A percentile compares a stretch with the other conserved stretches of the same genome.
phyloP scores from a whole-genome alignment of 164 flowering plant genomes.

The Liriodendron chinense region DNA sequence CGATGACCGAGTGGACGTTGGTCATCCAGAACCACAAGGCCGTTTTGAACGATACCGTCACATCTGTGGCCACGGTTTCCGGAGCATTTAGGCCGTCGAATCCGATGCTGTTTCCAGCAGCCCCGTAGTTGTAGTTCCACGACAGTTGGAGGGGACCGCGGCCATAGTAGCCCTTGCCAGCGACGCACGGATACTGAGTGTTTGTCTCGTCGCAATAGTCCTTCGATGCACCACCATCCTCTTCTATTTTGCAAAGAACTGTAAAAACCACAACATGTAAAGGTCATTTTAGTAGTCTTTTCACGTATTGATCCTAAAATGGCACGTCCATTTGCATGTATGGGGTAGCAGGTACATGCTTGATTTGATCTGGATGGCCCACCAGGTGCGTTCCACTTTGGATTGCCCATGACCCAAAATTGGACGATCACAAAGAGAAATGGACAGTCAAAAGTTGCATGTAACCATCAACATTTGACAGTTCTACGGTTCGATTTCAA shows the following conservation, averaged over 20 bases:
- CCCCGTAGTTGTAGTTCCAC: slow-evolving; percentile 76
- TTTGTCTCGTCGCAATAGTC: slow-evolving; percentile 47
- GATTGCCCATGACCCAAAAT: too few species aligned
- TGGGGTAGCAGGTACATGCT: too few species aligned
- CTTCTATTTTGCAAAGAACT: slow-evolving; percentile 55
- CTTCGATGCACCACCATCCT: slow-evolving; percentile 36
- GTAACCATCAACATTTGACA: too few species aligned
- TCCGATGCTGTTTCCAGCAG: slow-evolving; percentile 46
- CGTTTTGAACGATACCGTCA: slow-evolving; percentile 41
- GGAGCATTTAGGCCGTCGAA: slow-evolving; percentile 55
- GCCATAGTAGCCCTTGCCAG: slow-evolving; percentile 44
- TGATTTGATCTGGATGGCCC: too few species aligned
- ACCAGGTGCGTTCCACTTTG: too few species aligned
- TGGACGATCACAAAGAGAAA: too few species aligned
- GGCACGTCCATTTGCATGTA: too few species aligned
- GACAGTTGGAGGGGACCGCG: slow-evolving; percentile 66
- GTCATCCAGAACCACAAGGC: slow-evolving; percentile 70
- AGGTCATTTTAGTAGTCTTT: not conserved
- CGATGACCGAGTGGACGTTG: slow-evolving; percentile 30
- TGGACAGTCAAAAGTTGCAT: too few species aligned
- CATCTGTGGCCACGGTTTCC: slow-evolving; percentile 47
- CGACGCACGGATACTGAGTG: slow-evolving; percentile 43
- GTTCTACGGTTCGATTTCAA: too few species aligned
- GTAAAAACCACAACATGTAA: not conserved
- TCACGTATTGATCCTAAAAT: too few species aligned